Base-by-base conservation (phyloP, 441 rosid species). In the Rhodomyrtus psidioides region DNA sequence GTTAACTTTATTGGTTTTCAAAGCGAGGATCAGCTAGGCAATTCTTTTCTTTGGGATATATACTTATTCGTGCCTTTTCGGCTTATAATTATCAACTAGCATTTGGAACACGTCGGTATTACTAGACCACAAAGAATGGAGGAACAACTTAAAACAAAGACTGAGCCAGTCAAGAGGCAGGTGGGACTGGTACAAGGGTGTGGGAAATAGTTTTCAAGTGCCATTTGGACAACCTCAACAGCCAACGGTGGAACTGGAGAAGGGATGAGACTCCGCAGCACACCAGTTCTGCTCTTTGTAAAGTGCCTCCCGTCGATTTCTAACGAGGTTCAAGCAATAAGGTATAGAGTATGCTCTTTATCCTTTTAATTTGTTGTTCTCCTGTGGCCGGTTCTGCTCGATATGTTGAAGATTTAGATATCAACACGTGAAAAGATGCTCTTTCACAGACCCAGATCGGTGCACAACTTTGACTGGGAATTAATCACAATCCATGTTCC, bases 371-470 rank as follows among this genome's bases (percentile, higher is more conserved):
- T 28, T 26, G 59, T 4, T n/a, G n/a, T 57, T 57, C 62, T 57
- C 62, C 28, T 26, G 23, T 12, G 16, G 49, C 46, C 0, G 3
- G 9, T 10, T 26, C 27, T 0, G 5, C 21, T 39, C n/a, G n/a
- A 70, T 70, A 39, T 39, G 16, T 70, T 21, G 27, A 6, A 39
- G 1, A 39, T 39, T 39, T 0, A 51, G 53, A 6, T 10, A 10
- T 70, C n/a, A 3, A 21, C 79, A 70, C 79, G 51, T 39, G 79
- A 70, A 10, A 70, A 70, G 79, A 70, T 39, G 51, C 79, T 44
- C 79, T 70, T 23, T 39, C n/a, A 12, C n/a, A 42, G 44, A 39
- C 49, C n/a, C n/a, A 70, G 7, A 70, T 30, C 26, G 30, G 46
- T 12, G 26, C 76, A 19, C 21, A 10, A 6, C 7, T 42, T 65